Percentiles rank a stretch among this genome's conserved stretches.
phyloP scores from a whole-genome alignment of 768 basidiomycete species.

The Clavulina sp. region DNA sequence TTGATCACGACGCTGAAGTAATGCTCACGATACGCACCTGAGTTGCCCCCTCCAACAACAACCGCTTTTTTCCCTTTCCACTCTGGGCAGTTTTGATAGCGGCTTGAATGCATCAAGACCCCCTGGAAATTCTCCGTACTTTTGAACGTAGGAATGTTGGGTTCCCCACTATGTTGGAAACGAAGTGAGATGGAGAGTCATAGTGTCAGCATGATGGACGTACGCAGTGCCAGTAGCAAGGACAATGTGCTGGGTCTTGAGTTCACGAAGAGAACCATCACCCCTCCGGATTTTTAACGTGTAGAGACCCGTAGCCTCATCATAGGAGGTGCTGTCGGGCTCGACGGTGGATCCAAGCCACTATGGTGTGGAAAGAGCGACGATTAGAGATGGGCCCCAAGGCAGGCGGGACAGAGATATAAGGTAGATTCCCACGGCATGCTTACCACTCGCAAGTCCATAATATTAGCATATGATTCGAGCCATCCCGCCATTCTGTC shows the following conservation, averaged over 20 bases:
- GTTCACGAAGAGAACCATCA: background rate
- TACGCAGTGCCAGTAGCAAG: constrained; percentile 6
- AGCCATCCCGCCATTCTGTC: constrained; percentile 6
- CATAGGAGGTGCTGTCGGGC: background rate
- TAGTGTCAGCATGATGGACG: background rate
- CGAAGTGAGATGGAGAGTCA: background rate
- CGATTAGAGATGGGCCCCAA: too few relatives aligned
- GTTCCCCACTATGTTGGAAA: background rate
- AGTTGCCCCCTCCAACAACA: constrained; percentile 5
- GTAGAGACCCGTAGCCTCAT: background rate
- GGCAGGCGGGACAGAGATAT: too few relatives aligned
- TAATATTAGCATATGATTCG: constrained; percentile 5
- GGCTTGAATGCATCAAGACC: constrained; percentile 6
- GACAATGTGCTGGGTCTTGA: constrained; percentile 4
- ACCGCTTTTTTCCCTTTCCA: constrained; percentile 8
- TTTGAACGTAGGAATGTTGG: constrained; percentile 1
- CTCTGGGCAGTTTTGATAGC: background rate
- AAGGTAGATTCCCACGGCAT: background rate
- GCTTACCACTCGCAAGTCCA: too few relatives aligned
- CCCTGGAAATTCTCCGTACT: constrained; percentile 8
- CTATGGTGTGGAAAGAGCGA: background rate
- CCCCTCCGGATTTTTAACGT: background rate
- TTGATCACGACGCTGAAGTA: background rate
- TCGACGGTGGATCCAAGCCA: too few relatives aligned
- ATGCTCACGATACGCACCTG: background rate